Evolutionary conservation across 805 yeast genomes (phyloP), one percentile per base, ranked within the genome.

Genomic region (Barnettozyma salicaria): DNA sequence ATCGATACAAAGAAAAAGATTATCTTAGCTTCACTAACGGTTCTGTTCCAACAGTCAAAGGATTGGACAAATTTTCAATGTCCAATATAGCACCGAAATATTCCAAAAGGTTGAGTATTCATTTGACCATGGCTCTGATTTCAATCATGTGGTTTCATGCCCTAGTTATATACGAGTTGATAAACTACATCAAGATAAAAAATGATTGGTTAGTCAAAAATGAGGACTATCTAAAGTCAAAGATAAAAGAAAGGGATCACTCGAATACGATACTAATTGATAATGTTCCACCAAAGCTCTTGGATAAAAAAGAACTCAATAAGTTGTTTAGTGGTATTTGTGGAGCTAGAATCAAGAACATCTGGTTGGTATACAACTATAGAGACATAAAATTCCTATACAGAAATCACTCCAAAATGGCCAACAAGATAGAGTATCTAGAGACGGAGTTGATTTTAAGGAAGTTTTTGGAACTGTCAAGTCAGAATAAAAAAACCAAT

Each of bases 51-150:
- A 20, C 49, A 12, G 55, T 56, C 3, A 39, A 45, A 4, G 86
- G 88, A 0, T 59, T 88, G 32, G 95, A 87, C 49, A 64, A 60
- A 33, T 63, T 85, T 7, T 82, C 94, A 14, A 72, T 84, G 55
- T 76, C 92, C 4, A 81, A 83, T 49, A 69, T 86, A 4, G 70
- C 86, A 0, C 64, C 70, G 5, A 47, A 65, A 2, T 72, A 74
- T 30, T 69, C 76, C 0, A 51, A 57, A 4, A 56, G 74, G 17
- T 65, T 80, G 41, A 64, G 76, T 41, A 73, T 76, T 17, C 96
- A 87, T 57, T 71, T 87, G 36, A 53, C 76, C 0, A 61, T 81
- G 58, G 67, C 83, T 3, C 38, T 80, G 1, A 46, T 76, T 2
- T 72, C 78, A 1, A 66, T 85, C 3, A 47, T 64, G 0, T 64